phyloP scores from a whole-genome alignment of 2,329 filamentous ascomycete genomes.

The Zasmidium angulare region DNA sequence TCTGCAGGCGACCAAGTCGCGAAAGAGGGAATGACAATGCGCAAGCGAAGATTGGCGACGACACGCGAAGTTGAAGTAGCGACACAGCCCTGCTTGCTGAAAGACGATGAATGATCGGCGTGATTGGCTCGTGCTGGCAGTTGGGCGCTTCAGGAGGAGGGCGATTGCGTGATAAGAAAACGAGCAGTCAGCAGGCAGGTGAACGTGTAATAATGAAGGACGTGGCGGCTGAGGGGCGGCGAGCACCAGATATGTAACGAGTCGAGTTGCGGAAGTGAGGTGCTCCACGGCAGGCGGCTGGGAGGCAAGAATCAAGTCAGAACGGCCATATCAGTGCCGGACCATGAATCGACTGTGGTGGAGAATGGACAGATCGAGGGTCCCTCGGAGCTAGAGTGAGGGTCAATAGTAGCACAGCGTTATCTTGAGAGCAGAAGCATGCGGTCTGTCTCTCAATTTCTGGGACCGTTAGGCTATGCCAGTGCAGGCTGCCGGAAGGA shows the following conservation, averaged over 20 bases:
- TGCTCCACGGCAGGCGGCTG: not conserved
- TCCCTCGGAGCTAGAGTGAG: not conserved
- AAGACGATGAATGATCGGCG: not conserved
- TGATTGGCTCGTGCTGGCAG: slow-evolving; percentile 3
- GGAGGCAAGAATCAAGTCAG: not conserved
- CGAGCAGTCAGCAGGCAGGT: not conserved
- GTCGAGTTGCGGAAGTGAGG: not conserved
- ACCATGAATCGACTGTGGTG: not conserved
- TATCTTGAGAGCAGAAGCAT: not conserved
- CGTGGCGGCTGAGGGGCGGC: not conserved
- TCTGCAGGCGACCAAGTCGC: slow-evolving; percentile 7
- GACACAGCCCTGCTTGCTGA: not conserved
- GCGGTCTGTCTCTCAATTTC: not conserved
- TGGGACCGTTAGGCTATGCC: not conserved
- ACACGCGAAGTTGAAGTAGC: not conserved
- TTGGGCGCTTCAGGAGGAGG: slow-evolving; percentile 1
- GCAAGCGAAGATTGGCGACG: not conserved
- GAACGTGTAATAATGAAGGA: not conserved
- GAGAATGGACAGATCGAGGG: not conserved
- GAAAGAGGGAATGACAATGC: not conserved
- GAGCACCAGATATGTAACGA: not conserved
- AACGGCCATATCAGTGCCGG: not conserved
- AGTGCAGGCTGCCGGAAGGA: not conserved
- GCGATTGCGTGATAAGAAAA: not conserved
- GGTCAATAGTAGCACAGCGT: not conserved